Percentiles rank a stretch among this genome's conserved stretches.
Evolutionary conservation across 2,329 filamentous ascomycete species (phyloP).

Genomic region (Claviceps cyperi): DNA sequence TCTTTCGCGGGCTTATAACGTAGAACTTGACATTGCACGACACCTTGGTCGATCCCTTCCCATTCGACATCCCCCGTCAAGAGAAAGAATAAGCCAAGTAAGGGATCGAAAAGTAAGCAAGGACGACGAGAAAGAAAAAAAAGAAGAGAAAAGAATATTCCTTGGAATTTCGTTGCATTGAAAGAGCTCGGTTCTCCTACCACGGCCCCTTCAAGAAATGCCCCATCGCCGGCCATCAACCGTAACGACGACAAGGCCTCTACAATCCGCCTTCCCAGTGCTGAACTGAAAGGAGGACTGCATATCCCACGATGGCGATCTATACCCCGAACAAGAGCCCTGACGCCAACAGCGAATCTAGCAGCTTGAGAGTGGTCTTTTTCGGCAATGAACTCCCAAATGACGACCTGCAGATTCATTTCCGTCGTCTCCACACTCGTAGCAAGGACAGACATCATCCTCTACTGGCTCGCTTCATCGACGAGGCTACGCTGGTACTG

Average conservation of each 20-base stretch:
- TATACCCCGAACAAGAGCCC: not conserved
- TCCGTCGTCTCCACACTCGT: not conserved
- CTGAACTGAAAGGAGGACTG: not conserved
- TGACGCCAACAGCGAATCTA: not conserved
- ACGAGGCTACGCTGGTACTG: not conserved
- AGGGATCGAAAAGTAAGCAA: too few species aligned
- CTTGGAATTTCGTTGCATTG: too few species aligned
- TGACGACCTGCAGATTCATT: not conserved
- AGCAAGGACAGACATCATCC: not conserved
- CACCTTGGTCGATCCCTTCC: too few species aligned
- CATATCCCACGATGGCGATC: not conserved
- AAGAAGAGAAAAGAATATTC: not conserved
- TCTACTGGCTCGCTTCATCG: not conserved
- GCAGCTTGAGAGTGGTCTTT: not conserved
- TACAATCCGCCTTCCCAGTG: not conserved
- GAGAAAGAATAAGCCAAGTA: too few species aligned
- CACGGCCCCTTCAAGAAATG: not conserved
- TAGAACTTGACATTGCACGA: too few species aligned
- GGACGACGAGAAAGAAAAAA: not conserved
- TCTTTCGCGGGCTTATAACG: too few species aligned
- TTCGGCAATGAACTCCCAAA: conserved; percentile 5
- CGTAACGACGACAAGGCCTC: not conserved
- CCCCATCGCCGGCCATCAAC: not conserved
- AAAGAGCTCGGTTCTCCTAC: not conserved
- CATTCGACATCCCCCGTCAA: too few species aligned